Evolutionary conservation across 352 stramenopile genomes (phyloP).

Genomic region (Elongisporangium undulatum): DNA sequence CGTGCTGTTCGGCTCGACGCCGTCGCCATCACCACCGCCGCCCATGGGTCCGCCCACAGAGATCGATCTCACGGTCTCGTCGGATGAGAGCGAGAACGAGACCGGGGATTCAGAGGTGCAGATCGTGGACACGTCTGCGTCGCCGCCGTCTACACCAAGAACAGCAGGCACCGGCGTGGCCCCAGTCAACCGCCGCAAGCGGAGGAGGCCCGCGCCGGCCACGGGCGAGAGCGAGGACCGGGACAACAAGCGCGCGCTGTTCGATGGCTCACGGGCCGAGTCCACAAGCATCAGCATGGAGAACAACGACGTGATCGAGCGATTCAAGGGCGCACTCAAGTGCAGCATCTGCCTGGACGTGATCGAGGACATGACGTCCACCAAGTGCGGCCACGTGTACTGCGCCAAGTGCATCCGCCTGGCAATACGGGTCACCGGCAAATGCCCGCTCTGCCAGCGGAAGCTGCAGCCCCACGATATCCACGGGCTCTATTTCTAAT

Average conservation of each 20-base stretch:
- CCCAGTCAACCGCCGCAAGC: conserved; percentile 1
- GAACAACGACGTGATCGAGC: conserved; percentile 71
- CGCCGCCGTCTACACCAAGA: conserved; percentile 20
- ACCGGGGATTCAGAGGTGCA: conserved; percentile 29
- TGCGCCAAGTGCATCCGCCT: conserved; percentile 68
- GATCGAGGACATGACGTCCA: conserved; percentile 79
- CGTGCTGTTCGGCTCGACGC: background rate
- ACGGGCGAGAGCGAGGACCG: background rate
- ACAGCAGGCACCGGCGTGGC: conserved; percentile 17
- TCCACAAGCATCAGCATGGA: conserved; percentile 68
- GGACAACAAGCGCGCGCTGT: conserved; percentile 22
- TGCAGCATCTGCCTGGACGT: conserved; percentile 81
- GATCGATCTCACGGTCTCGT: conserved; percentile 68
- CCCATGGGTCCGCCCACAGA: conserved; percentile 19
- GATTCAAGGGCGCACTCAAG: conserved; percentile 73
- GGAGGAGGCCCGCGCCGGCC: background rate
- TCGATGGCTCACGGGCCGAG: conserved; percentile 42
- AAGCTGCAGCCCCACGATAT: conserved; percentile 53
- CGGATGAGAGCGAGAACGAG: conserved; percentile 41
- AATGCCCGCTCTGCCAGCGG: conserved; percentile 75
- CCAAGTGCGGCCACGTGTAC: conserved; percentile 76
- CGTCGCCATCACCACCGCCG: background rate
- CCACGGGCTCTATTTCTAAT: conserved; percentile 80
- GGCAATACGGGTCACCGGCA: conserved; percentile 60
- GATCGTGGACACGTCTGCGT: conserved; percentile 29